These are phyloP conservation scores for Gentiana macrophylla DNA, from an alignment of 257 asterid genomes.

Conservation along the genomic window DNA sequence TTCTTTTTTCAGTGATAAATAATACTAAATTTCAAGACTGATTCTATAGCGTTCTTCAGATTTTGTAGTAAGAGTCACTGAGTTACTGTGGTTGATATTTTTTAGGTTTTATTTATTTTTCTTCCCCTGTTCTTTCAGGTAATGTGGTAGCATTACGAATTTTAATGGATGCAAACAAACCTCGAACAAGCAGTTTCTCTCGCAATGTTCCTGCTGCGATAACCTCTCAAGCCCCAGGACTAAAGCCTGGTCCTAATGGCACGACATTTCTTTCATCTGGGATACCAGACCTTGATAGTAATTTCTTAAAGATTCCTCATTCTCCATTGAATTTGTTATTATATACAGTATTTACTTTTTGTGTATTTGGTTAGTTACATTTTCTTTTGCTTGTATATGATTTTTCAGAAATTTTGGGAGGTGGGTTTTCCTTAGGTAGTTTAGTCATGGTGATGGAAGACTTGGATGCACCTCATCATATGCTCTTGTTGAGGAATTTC, in stretches of 20 bases:
- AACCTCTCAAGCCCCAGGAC: constrained; percentile 56
- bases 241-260: constrained; percentile 86
- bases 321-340: background rate
- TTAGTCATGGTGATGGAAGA: constrained; percentile 91
- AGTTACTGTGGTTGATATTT: too few relatives aligned
- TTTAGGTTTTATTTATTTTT: too few relatives aligned
- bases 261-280: constrained; percentile 81
- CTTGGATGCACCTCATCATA: constrained; percentile 95
- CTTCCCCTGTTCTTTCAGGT: too few relatives aligned
- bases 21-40: too few relatives aligned
- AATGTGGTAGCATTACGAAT: too few relatives aligned
- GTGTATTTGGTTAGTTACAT: too few relatives aligned
- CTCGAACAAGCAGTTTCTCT: constrained; percentile 69
- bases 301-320: constrained; percentile 8
- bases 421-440: constrained; percentile 87
- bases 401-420: constrained; percentile 72
- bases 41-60: too few relatives aligned
- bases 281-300: constrained; percentile 88
- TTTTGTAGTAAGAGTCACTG: too few relatives aligned
- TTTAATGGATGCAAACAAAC: constrained; percentile 57
- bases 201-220: constrained; percentile 51
- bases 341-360: background rate
- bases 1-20: too few relatives aligned
- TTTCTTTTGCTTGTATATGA: background rate
- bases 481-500: constrained; percentile 88